phyloP scores from a whole-genome alignment of 805 yeast genomes.

The Candida anglica region DNA sequence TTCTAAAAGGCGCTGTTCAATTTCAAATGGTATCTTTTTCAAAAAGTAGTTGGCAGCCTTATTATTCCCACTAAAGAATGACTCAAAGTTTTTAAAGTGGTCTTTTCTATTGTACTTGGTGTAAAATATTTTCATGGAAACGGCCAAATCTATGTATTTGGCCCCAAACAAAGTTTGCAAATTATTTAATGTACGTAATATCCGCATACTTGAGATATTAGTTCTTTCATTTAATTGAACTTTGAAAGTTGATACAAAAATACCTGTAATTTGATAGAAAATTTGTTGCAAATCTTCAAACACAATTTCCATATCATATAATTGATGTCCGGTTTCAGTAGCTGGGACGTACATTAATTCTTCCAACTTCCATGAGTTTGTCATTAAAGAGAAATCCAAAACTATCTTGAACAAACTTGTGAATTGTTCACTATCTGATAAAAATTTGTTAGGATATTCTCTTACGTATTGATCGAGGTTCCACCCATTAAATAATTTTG shows the following conservation, averaged over 20 bases:
- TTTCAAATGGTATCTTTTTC: no score
- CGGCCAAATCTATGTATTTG: constrained; percentile 28
- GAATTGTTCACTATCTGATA: constrained; percentile 9
- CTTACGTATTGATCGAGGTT: constrained; percentile 15
- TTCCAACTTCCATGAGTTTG: constrained; percentile 34
- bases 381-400: constrained; percentile 21
- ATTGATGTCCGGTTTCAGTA: constrained; percentile 13
- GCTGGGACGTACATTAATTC: constrained; percentile 19
- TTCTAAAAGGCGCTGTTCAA: constrained; percentile 31
- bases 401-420: constrained; percentile 13
- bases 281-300: background rate
- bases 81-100: constrained; percentile 27
- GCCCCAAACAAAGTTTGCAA: constrained; percentile 19
- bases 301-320: constrained; percentile 16
- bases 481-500: constrained; percentile 16
- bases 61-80: constrained; percentile 22
- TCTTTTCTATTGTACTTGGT: constrained; percentile 22
- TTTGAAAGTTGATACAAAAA: background rate
- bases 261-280: background rate
- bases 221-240: background rate
- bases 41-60: no score
- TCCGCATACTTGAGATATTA: background rate
- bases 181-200: constrained; percentile 10
- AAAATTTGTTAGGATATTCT: constrained; percentile 17
- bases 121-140: constrained; percentile 30